phyloP scores from a whole-genome alignment of 164 flowering plant species.

The Kalanchoe fedtschenkoi region DNA sequence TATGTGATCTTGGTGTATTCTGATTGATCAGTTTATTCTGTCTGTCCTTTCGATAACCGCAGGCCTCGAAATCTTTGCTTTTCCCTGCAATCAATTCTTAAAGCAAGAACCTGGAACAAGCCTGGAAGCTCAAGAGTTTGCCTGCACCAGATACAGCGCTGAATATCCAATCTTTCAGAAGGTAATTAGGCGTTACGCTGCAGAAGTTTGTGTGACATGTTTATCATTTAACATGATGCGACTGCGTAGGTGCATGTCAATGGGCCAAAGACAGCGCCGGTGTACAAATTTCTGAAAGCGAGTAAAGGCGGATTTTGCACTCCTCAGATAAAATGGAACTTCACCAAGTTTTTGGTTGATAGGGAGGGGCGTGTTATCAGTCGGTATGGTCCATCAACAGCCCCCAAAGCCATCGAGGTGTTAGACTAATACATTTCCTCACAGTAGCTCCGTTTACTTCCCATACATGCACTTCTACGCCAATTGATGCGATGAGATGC shows the following conservation, averaged over 20 bases:
- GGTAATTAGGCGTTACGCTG: constrained; percentile 24
- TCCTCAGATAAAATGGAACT: constrained; percentile 74
- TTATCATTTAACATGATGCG: neutral
- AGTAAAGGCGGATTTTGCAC: constrained; percentile 38
- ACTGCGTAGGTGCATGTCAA: constrained; percentile 53
- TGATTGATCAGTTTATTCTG: too few species aligned
- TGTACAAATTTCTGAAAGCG: constrained; percentile 63
- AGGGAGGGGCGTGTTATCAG: constrained; percentile 52
- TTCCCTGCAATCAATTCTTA: constrained; percentile 94
- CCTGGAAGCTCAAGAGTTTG: constrained; percentile 52
- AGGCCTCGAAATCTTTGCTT: constrained; percentile 88
- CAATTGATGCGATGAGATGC: neutral
- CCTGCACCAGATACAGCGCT: constrained; percentile 80
- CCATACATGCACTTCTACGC: neutral
- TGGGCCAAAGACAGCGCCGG: constrained; percentile 68
- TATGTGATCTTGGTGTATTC: too few species aligned
- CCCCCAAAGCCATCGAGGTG: constrained; percentile 65
- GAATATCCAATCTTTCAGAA: constrained; percentile 82
- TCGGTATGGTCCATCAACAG: constrained; percentile 46
- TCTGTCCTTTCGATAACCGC: too few species aligned
- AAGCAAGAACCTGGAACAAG: constrained; percentile 74
- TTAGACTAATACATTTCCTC: neutral
- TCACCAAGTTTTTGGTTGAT: constrained; percentile 73
- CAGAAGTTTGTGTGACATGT: neutral
- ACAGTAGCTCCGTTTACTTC: neutral